Conservation (phyloP, 768 basidiomycete species). For the Krasilnikovozyma curviuscula region DNA sequence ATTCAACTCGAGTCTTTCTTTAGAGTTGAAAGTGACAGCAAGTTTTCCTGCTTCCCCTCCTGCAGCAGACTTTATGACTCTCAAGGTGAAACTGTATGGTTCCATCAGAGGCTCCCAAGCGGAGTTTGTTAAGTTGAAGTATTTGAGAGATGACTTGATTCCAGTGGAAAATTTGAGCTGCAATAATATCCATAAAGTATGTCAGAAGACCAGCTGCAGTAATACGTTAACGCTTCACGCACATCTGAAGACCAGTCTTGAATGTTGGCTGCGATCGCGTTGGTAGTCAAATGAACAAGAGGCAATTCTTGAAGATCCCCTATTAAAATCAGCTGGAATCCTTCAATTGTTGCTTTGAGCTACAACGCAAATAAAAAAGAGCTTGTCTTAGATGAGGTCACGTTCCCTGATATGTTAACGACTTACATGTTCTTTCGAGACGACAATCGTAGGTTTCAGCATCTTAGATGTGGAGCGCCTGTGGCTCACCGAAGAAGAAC, state of each 20-base stretch:
- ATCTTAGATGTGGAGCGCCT: too few species aligned
- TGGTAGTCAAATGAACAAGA: slow-evolving; percentile 68
- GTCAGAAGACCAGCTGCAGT: background rate
- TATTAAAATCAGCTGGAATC: slow-evolving; percentile 79
- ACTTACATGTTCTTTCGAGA: slow-evolving; percentile 65
- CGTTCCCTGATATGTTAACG: background rate
- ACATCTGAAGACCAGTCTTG: slow-evolving; percentile 93
- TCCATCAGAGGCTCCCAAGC: slow-evolving; percentile 98
- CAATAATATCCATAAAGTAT: background rate
- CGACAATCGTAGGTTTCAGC: slow-evolving; percentile 33
- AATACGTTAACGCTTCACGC: slow-evolving; percentile 13
- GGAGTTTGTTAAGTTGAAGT: slow-evolving; percentile 92
- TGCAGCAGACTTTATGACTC: slow-evolving; percentile 31
- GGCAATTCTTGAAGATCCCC: slow-evolving; percentile 91
- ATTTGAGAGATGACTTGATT: slow-evolving; percentile 64
- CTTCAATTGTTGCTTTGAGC: slow-evolving; percentile 72
- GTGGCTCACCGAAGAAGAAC: too few species aligned
- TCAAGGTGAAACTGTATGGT: slow-evolving; percentile 73
- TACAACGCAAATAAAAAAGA: slow-evolving; percentile 24
- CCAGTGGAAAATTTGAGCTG: slow-evolving; percentile 71
- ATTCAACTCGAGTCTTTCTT: slow-evolving; percentile 75
- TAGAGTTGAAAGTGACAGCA: slow-evolving; percentile 45
- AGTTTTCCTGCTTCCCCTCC: slow-evolving; percentile 26
- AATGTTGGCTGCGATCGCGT: slow-evolving; percentile 59
- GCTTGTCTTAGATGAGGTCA: too few species aligned